Percentiles rank a stretch among this genome's conserved stretches.
Conservation (phyloP, 148 eudicot genomes). For the Rhododendron molle region DNA sequence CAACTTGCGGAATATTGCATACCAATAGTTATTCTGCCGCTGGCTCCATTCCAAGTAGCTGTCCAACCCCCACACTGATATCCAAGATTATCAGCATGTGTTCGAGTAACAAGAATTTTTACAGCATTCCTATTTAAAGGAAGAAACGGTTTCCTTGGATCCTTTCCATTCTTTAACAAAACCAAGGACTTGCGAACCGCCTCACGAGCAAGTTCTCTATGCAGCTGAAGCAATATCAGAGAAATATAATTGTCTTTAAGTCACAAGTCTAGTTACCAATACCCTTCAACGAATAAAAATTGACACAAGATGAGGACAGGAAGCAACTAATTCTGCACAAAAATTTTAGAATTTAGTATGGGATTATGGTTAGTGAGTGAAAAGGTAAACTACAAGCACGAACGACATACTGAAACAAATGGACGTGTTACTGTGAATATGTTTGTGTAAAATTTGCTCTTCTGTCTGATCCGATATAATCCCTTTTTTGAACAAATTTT, state of each 20-base stretch:
- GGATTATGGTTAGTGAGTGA: background rate
- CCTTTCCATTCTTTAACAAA: conserved; percentile 84
- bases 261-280: background rate
- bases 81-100: conserved; percentile 97
- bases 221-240: conserved; percentile 38
- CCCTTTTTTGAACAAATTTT: background rate
- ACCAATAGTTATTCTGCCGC: conserved; percentile 93
- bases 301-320: background rate
- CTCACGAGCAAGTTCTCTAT: conserved; percentile 91
- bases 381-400: background rate
- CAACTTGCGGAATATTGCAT: conserved; percentile 16
- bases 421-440: background rate
- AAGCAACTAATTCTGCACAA: background rate
- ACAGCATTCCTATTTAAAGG: conserved; percentile 65
- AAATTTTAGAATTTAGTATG: background rate
- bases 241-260: background rate
- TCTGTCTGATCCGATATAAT: background rate
- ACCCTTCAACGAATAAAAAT: background rate
- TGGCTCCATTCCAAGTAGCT: conserved; percentile 59
- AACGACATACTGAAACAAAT: background rate
- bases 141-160: conserved; percentile 56
- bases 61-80: conserved; percentile 99
- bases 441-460: background rate
- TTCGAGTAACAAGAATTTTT: conserved; percentile 77
- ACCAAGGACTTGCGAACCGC: conserved; percentile 92